Conservation (phyloP, 139 green algal species). For the Dunaliella sp. region DNA sequence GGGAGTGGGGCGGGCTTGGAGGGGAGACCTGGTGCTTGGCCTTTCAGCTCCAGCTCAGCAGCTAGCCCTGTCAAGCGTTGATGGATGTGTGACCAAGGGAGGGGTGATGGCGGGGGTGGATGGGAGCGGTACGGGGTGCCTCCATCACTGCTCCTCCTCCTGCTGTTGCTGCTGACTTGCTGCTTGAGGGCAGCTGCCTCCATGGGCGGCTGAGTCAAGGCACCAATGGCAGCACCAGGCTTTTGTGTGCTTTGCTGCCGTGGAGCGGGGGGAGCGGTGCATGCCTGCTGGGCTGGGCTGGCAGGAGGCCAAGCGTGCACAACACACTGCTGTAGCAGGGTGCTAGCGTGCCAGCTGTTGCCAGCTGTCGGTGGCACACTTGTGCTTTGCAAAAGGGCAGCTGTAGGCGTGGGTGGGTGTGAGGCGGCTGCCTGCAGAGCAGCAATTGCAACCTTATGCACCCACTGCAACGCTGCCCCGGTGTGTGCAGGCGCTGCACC, state of each 20-base stretch:
- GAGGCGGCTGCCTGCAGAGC: background rate
- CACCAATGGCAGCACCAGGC: background rate
- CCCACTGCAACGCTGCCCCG: background rate
- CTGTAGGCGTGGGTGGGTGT: too few species aligned
- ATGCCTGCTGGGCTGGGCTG: background rate
- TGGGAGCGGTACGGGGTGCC: too few species aligned
- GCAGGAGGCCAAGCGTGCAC: background rate
- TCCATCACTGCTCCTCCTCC: background rate
- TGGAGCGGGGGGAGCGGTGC: too few species aligned
- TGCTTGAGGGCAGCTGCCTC: background rate
- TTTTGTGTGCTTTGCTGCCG: background rate
- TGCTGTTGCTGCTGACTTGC: background rate
- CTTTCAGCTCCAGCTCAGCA: background rate
- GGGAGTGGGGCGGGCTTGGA: background rate
- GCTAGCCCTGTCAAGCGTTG: too few species aligned
- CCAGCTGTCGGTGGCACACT: too few species aligned
- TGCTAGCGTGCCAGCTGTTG: too few species aligned
- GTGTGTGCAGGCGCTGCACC: background rate
- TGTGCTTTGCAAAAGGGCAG: too few species aligned
- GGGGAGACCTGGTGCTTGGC: background rate
- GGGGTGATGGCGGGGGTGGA: too few species aligned
- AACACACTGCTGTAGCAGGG: background rate
- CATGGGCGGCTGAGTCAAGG: background rate
- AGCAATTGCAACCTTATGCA: background rate
- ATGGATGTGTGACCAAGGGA: too few species aligned